Base-by-base conservation (phyloP, 768 basidiomycete genomes). In the Tulasnella calospora region DNA sequence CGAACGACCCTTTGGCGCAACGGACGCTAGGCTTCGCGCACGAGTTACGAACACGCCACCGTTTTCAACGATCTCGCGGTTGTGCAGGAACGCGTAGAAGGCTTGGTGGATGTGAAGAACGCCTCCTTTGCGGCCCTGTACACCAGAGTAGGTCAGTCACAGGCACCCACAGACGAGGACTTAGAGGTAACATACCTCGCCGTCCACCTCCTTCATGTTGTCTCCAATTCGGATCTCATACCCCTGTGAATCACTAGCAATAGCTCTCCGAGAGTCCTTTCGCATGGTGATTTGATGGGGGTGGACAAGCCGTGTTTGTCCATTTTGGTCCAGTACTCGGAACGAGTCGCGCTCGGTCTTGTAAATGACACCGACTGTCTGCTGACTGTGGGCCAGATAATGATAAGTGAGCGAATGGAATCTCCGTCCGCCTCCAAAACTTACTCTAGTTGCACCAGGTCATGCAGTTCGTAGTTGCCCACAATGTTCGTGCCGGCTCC, bases 281-380 rank as follows among this genome's bases (percentile, higher is more conserved):
- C 95, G 90, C 91, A 95, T 94, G 9, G 93, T 93, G 79, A 99
- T 96, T 82, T 99, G 96, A 80, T 96, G 94, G 6, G 97, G 96
- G 82, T 94, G 92, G 6, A 99, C 92, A 9, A 93, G 88, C 21
- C 95, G 92, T 21, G 94, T 89, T 85, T 94, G 92, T 1, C 95
- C 94, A 81, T 94, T 92, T 83, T 99, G 98, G 82, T 99, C 97
- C 74, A 99, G 88, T 2, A 99, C 93, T 77, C 96, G 94, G 90
- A 99, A 95, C 10, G 95, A 91, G 83, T 95, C 95, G 19, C 95
- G 91, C 83, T 99, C 98, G 1, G 96, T 96, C 84, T 97, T 96
- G 89, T 92, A 98, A 80, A 99, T 98, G 79, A 99, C 95, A 83
- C 96, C 98, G 46, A 96, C 95, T 6, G 96, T 97, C 84, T 96